These are phyloP conservation scores for Coemansia interrupta DNA, from an alignment of 192 early-diverging fungal genomes.

Conservation along the genomic window DNA sequence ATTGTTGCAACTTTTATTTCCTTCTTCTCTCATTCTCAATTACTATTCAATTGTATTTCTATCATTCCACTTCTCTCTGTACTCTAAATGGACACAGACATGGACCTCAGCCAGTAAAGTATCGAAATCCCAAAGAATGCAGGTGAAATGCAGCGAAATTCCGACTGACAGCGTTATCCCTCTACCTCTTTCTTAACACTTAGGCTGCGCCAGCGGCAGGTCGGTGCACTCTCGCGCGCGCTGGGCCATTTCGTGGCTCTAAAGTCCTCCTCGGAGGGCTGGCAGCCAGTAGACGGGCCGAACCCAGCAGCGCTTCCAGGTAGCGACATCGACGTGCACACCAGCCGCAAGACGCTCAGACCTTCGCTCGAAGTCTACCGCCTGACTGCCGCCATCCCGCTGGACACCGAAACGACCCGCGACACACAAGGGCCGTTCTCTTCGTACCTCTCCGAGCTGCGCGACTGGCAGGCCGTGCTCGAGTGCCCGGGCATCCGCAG, in stretches of 20 bases:
- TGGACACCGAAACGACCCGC: slow-evolving; percentile 32
- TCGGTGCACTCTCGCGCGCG: slow-evolving; percentile 39
- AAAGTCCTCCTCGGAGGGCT: slow-evolving; percentile 41
- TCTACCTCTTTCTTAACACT: not conserved
- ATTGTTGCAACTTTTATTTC: no score
- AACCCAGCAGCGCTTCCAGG: slow-evolving; percentile 10
- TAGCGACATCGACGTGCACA: slow-evolving; percentile 42
- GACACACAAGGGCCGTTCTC: slow-evolving; percentile 47
- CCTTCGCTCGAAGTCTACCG: slow-evolving; percentile 33
- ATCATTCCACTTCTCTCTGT: not conserved
- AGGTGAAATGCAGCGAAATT: not conserved
- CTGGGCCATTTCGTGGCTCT: slow-evolving; percentile 44
- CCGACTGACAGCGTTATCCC: not conserved
- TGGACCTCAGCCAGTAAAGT: slow-evolving; percentile 41
- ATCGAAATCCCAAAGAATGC: not conserved
- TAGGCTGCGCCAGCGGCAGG: slow-evolving; percentile 49
- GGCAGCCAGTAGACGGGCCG: slow-evolving; percentile 23
- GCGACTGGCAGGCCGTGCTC: slow-evolving; percentile 52
- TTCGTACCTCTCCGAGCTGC: slow-evolving; percentile 43
- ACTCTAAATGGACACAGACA: slow-evolving; percentile 16
- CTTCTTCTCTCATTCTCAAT: not conserved
- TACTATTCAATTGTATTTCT: not conserved
- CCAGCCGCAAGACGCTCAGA: slow-evolving; percentile 9
- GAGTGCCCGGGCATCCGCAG: slow-evolving; percentile 49
- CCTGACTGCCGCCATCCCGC: slow-evolving; percentile 41